These are phyloP conservation scores for Amyloporia xantha DNA, from an alignment of 768 basidiomycete species.

Conservation along the genomic window DNA sequence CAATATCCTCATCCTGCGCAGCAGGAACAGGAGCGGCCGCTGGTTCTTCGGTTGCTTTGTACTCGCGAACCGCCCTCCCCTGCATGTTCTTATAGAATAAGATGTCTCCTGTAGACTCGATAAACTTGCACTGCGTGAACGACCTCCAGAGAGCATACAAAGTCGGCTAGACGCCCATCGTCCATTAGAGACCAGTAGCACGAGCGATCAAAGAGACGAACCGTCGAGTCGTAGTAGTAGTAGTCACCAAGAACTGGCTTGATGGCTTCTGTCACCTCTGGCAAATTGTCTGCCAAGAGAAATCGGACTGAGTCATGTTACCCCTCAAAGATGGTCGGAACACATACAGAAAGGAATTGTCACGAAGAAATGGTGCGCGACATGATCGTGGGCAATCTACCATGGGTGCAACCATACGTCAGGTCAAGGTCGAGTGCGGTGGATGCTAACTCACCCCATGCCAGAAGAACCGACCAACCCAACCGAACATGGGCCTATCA, in stretches of 20 bases:
- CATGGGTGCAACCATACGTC: conserved; percentile 8
- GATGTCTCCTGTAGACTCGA: conserved; percentile 25
- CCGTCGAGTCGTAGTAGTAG: conserved; percentile 24
- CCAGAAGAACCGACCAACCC: conserved; percentile 27
- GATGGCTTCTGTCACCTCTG: conserved; percentile 24
- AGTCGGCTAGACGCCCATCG: conserved; percentile 9
- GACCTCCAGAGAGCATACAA: conserved; percentile 25
- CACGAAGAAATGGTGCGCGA: conserved; percentile 28
- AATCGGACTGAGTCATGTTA: background rate
- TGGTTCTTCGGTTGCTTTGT: background rate
- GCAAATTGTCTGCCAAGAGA: conserved; percentile 19
- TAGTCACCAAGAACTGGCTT: conserved; percentile 24
- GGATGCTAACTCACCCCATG: conserved; percentile 16
- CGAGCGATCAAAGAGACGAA: conserved; percentile 3
- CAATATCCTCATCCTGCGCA: background rate
- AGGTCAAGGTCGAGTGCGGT: background rate
- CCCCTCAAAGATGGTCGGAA: background rate
- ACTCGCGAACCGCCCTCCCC: conserved; percentile 19
- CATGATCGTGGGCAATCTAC: conserved; percentile 27
- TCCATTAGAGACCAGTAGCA: too few species aligned
- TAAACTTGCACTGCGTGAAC: conserved; percentile 27
- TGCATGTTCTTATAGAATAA: conserved; percentile 26
- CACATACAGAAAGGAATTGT: conserved; percentile 16
- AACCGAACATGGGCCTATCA: conserved; percentile 27
- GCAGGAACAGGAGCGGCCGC: background rate